Percentiles rank a stretch among this genome's conserved stretches.
Conservation (phyloP, 1,284 basidiomycete genomes). For the Xanthoconium separans region DNA sequence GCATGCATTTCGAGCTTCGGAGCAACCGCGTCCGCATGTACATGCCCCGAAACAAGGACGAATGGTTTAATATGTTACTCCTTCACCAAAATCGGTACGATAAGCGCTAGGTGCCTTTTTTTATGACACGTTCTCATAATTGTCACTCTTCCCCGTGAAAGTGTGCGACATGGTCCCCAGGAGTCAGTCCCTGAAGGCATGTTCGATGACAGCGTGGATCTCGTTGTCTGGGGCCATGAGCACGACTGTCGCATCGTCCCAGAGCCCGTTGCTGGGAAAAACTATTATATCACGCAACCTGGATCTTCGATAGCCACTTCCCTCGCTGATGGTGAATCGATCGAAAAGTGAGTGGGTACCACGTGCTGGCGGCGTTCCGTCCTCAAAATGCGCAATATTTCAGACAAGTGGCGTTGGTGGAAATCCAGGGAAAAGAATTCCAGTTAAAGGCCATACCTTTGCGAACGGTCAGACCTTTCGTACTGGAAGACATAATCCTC, state of each 20-base stretch:
- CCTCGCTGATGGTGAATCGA: conserved; percentile 84
- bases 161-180: conserved; percentile 91
- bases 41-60: conserved; percentile 85
- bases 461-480: conserved; percentile 92
- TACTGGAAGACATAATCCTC: conserved; percentile 83
- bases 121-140: conserved; percentile 10
- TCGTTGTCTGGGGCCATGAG: conserved; percentile 98
- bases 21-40: conserved; percentile 95
- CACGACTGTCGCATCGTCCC: conserved; percentile 95
- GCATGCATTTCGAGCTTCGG: conserved; percentile 94
- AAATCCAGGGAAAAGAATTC: conserved; percentile 86
- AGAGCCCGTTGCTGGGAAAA: conserved; percentile 87
- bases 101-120: conserved; percentile 21
- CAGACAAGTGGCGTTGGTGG: conserved; percentile 86
- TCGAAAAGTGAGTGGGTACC: conserved; percentile 69
- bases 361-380: not conserved
- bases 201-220: conserved; percentile 93
- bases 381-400: conserved; percentile 2
- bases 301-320: conserved; percentile 95
- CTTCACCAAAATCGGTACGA: conserved; percentile 94
- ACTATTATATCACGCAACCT: conserved; percentile 92
- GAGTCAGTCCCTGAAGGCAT: conserved; percentile 93
- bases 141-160: conserved; percentile 31
- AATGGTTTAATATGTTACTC: conserved; percentile 95
- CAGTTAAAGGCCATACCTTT: conserved; percentile 83